A percentile compares a stretch with the other conserved stretches of the same genome.
Evolutionary conservation across 352 stramenopile species (phyloP).

Genomic region (Phytophthora sansomeana): DNA sequence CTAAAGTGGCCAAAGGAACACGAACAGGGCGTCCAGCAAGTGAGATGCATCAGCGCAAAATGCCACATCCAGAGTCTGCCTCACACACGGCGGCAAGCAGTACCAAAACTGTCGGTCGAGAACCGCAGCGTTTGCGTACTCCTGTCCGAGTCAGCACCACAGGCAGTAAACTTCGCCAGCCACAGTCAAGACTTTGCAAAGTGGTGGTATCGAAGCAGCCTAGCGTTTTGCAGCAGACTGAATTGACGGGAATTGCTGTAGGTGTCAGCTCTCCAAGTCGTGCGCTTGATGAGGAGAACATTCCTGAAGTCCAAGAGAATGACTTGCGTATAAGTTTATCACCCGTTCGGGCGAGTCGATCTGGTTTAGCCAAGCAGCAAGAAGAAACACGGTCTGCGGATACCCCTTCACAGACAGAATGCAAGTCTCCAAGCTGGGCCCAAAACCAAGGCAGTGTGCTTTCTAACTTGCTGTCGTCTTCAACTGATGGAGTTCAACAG

Average conservation of each 20-base stretch:
- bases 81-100: not conserved
- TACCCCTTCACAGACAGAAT: not conserved
- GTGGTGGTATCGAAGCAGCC: constrained; percentile 3
- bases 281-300: not conserved
- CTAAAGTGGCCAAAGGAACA: constrained; percentile 15
- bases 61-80: not conserved
- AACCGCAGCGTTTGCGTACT: constrained; percentile 15
- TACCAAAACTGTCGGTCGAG: not conserved
- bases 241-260: not conserved
- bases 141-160: constrained; percentile 16
- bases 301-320: not conserved
- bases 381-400: not conserved
- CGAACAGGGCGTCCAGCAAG: constrained; percentile 11
- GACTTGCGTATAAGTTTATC: not conserved
- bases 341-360: constrained; percentile 3
- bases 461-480: constrained; percentile 2
- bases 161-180: constrained; percentile 22
- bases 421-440: not conserved
- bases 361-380: not conserved
- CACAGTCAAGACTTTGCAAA: constrained; percentile 8
- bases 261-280: not conserved
- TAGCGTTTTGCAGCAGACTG: not conserved
- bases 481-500: not conserved
- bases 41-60: constrained; percentile 9
- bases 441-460: constrained; percentile 9